Base-by-base conservation (phyloP, 495 filamentous ascomycete genomes). In the Penicillium manginii region DNA sequence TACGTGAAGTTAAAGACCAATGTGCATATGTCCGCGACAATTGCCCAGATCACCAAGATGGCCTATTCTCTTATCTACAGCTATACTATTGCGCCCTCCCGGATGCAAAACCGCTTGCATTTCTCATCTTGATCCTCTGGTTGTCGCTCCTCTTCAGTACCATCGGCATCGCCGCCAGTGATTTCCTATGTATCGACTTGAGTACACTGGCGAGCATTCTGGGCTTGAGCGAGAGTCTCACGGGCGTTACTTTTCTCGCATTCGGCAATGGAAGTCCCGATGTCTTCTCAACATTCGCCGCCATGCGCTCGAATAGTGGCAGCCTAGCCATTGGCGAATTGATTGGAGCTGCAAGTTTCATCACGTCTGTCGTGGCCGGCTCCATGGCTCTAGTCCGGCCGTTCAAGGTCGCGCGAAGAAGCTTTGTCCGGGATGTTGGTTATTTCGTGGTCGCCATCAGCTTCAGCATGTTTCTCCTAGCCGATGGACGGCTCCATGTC, bases 191-290 rank as follows among this genome's bases (percentile, higher is more conserved):
- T 74, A 86, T 97, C 70, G 96, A 99, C 69, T 82, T 99, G 32
- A 93, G 91, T 72, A 97, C 96, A 17, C 90, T 98, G 58, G 85
- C 96, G 18, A 88, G 78, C 58, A 84, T 96, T 42, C 79, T 98
- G 7, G 93, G 93, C 14, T 84, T 99, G 82, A 97, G 92, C 68
- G 93, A 99, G 75, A 97, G 90, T 68, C 84, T 98, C 78, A 91
- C 96, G 0, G 96, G 96, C 22, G 96, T 98, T 17, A 99, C 96
- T 1, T 96, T 99, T 64, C 79, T 98, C 50, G 96, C 96, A 4
- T 94, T 99, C 73, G 96, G 96, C 52, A 99, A 99, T 76, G 96
- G 96, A n/a, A 97, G 93, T 61, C 96, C 96, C 0, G 96, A 99
- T 73, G 93, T 99, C 17, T 99, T 99, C 73, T 96, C 91, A 39